phyloP scores from a whole-genome alignment of 176 grass and related monocot species.

The Luzula sylvatica region DNA sequence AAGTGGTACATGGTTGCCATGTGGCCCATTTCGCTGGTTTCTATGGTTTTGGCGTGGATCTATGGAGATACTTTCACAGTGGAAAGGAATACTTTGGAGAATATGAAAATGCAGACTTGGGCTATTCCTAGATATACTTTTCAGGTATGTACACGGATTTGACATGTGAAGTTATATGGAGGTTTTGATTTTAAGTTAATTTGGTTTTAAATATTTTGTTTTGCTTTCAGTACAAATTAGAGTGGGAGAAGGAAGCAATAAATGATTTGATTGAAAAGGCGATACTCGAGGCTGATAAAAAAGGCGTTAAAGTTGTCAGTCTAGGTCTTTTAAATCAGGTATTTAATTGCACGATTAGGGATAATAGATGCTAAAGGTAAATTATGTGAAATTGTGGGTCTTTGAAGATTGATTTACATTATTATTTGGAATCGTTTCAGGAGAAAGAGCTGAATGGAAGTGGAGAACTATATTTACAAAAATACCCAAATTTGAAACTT shows the following conservation, averaged over 20 bases:
- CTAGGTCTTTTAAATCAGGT: constrained; percentile 81
- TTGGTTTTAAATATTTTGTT: constrained; percentile 4
- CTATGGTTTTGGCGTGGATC: constrained; percentile 44
- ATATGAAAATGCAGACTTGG: constrained; percentile 81
- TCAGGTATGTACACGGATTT: constrained; percentile 34
- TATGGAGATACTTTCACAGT: constrained; percentile 59
- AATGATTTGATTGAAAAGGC: constrained; percentile 67
- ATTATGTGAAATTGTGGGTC: too few relatives aligned
- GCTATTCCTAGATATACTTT: constrained; percentile 81
- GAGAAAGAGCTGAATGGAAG: constrained; percentile 52
- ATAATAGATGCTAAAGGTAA: too few relatives aligned
- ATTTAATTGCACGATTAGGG: background rate
- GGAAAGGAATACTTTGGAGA: constrained; percentile 54
- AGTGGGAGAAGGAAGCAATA: constrained; percentile 53
- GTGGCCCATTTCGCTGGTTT: constrained; percentile 48
- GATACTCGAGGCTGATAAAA: constrained; percentile 59
- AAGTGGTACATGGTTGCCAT: constrained; percentile 48
- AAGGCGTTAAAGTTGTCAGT: constrained; percentile 69
- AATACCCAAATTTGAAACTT: constrained; percentile 55
- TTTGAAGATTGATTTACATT: too few relatives aligned
- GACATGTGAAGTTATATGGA: background rate
- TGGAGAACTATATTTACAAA: constrained; percentile 62
- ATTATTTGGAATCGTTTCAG: constrained; percentile 21
- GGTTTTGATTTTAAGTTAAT: background rate
- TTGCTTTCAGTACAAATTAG: constrained; percentile 50